Evolutionary conservation across 169 alveolate species (phyloP), one percentile per base, ranked within the genome.

Genomic region (Cryptosporidium tyzzeri): DNA sequence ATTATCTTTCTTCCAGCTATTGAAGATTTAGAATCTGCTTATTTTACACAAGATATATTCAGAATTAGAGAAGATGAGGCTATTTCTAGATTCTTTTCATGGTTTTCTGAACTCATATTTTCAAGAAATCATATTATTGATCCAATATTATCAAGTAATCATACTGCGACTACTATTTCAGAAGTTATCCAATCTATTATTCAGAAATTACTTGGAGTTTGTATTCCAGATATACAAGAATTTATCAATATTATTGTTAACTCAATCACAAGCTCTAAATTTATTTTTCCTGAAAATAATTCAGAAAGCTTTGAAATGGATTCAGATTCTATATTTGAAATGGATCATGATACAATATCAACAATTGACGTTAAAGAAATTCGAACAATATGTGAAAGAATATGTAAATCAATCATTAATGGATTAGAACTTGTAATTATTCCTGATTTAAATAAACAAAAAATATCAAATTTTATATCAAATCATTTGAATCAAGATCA

Each of bases 11-110:
- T 74, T n/a, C 35, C 50, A 33, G 37, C 86, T 2, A 74, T 74
- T 23, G 45, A 55, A 58, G 86, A 74, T 33, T 74, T 74, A 35
- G 23, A 74, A 18, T 31, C 45, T 14, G 45, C 33, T 4, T n/a
- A 29, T 21, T 29, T 74, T 16, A 23, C 73, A 4, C 71, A 74
- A 21, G 86, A 74, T 61, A 58, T 74, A 23, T 39, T 58, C 33
- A 33, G 86, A 58, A 74, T 74, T 37, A 74, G 86, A 35, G 86
- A 74, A 44, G 86, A 74, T 74, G 86, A 74, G 6, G 86, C 71
- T n/a, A 44, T 74, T 31, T 33, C 39, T 7, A 74, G 71, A 39
- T 74, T 51, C 65, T 74, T 74, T 53, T 31, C 58, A 14, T 74
- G 86, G 86, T 74, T 74, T 35, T 21, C 29, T 61, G 86, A 74